Conservation (phyloP, 1,139 yeast species). For the Geotrichum histeridarum region DNA sequence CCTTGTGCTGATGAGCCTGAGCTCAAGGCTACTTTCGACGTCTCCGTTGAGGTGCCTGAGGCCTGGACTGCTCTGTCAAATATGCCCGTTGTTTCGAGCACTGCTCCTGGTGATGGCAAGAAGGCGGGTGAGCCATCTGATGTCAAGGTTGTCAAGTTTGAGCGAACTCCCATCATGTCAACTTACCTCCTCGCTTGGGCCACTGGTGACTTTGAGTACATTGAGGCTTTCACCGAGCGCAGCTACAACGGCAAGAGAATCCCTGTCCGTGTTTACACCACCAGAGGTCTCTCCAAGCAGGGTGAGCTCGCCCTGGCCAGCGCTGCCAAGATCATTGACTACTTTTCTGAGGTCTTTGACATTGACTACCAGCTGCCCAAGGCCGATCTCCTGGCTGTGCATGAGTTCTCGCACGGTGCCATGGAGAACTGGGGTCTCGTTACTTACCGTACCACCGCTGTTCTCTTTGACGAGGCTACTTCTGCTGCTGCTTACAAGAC, state of each 20-base stretch:
- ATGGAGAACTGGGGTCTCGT: slow-evolving; percentile 81
- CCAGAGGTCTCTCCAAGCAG: slow-evolving; percentile 57
- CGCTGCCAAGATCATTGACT: slow-evolving; percentile 63
- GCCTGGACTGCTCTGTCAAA: slow-evolving; percentile 68
- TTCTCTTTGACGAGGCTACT: slow-evolving; percentile 56
- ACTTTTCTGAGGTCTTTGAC: slow-evolving; percentile 59
- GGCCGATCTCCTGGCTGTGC: slow-evolving; percentile 69
- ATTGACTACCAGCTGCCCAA: slow-evolving; percentile 65
- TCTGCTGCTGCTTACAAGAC: slow-evolving; percentile 52
- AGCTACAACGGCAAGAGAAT: slow-evolving; percentile 48
- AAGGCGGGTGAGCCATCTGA: slow-evolving; percentile 31
- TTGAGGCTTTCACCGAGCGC: slow-evolving; percentile 44
- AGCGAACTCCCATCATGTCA: slow-evolving; percentile 68
- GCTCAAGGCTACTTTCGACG: slow-evolving; percentile 73
- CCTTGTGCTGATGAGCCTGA: slow-evolving; percentile 90
- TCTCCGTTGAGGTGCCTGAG: slow-evolving; percentile 56
- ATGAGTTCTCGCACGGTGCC: slow-evolving; percentile 71
- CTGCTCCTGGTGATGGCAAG: slow-evolving; percentile 46
- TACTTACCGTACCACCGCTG: slow-evolving; percentile 66
- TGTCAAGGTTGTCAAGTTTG: slow-evolving; percentile 42
- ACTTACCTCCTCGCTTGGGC: slow-evolving; percentile 76
- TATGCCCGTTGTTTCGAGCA: slow-evolving; percentile 62
- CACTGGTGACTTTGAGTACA: slow-evolving; percentile 67
- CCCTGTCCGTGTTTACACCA: slow-evolving; percentile 69
- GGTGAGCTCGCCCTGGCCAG: slow-evolving; percentile 60